Conservation (phyloP, 805 yeast species). For the Zygoascus biomembranicola region DNA sequence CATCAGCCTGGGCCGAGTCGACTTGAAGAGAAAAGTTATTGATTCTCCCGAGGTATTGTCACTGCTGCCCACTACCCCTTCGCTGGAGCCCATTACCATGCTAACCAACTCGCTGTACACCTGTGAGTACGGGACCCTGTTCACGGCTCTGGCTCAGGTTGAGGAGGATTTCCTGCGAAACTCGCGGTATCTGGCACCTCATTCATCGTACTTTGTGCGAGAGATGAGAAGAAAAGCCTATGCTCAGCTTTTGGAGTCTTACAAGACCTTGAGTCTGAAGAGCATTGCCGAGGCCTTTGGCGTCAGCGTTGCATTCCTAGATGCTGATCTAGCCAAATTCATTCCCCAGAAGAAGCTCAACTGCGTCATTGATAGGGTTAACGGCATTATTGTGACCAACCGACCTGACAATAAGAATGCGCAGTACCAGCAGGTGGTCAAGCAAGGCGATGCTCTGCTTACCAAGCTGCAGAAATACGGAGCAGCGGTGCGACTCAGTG, state of each 20-base stretch:
- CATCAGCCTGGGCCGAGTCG: conserved; percentile 71
- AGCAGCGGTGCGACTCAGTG: conserved; percentile 92
- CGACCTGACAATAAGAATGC: conserved; percentile 94
- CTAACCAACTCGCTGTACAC: conserved; percentile 81
- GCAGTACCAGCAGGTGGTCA: conserved; percentile 80
- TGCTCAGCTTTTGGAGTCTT: conserved; percentile 87
- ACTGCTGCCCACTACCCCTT: conserved; percentile 59
- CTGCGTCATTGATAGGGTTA: conserved; percentile 92
- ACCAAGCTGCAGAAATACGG: conserved; percentile 95
- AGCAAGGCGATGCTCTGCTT: conserved; percentile 85
- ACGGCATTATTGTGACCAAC: conserved; percentile 87
- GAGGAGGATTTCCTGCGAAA: conserved; percentile 59
- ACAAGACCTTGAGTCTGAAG: conserved; percentile 78
- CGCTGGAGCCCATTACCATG: conserved; percentile 71
- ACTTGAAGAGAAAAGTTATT: conserved; percentile 72
- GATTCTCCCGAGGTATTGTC: conserved; percentile 92
- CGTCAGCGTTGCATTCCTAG: conserved; percentile 80
- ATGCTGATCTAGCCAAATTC: conserved; percentile 74
- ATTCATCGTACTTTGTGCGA: conserved; percentile 76
- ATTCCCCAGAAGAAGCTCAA: conserved; percentile 90
- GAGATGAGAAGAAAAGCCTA: conserved; percentile 95
- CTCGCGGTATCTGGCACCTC: conserved; percentile 64
- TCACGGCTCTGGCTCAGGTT: conserved; percentile 68
- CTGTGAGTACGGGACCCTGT: conserved; percentile 75
- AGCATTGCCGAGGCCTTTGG: conserved; percentile 95